Evolutionary conservation across 768 basidiomycete species (phyloP).

Genomic region (Serendipita sp.): DNA sequence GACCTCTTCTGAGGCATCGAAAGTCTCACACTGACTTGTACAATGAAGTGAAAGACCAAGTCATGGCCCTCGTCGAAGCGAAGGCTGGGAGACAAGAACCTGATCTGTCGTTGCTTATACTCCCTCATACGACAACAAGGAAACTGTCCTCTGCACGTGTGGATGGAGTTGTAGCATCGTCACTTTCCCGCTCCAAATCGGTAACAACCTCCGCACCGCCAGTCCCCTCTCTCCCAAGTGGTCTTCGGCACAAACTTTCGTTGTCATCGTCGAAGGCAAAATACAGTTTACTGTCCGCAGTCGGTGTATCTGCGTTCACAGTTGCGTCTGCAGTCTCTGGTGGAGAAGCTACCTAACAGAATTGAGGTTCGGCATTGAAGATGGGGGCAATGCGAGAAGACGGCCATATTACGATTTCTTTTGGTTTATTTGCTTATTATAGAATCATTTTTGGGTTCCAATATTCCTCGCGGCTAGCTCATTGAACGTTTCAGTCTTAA

Average conservation of each 20-base stretch:
- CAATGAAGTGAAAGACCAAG: background rate
- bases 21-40: background rate
- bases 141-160: background rate
- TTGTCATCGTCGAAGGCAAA: background rate
- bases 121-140: background rate
- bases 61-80: background rate
- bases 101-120: background rate
- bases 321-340: too few species aligned
- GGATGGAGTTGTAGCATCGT: background rate
- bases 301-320: too few species aligned
- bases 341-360: too few species aligned
- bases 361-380: too few species aligned
- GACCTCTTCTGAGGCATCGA: background rate
- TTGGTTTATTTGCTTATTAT: too few species aligned
- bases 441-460: too few species aligned
- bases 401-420: too few species aligned
- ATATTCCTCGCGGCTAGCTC: too few species aligned
- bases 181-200: background rate
- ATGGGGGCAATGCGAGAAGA: too few species aligned
- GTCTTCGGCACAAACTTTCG: background rate
- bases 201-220: background rate
- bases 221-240: background rate
- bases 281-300: too few species aligned
- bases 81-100: background rate
- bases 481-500: too few species aligned